Conservation (phyloP, 306 rosid species). For the Castanea sativa region DNA sequence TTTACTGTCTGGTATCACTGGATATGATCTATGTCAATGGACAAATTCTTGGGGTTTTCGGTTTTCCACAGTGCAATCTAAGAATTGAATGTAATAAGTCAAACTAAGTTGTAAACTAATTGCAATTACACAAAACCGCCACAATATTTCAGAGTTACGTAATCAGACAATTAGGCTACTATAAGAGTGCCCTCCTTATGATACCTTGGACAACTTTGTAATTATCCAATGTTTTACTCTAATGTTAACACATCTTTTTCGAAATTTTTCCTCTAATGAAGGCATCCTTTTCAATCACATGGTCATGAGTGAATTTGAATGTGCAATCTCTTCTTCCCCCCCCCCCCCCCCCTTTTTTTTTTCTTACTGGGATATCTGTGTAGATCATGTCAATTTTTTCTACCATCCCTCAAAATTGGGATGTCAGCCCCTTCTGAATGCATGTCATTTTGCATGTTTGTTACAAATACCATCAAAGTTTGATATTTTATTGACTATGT, state of each 20-base stretch:
- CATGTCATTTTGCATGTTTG: not conserved
- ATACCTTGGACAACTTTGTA: not conserved
- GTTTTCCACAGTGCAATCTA: not conserved
- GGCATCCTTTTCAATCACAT: not conserved
- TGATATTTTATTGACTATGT: not conserved
- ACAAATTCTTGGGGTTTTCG: not conserved
- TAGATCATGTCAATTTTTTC: not conserved
- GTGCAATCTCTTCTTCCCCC: too few species aligned
- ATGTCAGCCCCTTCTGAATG: not conserved
- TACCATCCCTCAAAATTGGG: not conserved
- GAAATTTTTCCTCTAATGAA: not conserved
- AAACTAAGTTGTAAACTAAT: not conserved
- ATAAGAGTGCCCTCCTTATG: too few species aligned
- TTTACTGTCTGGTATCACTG: not conserved
- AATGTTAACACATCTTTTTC: not conserved
- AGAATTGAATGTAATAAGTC: not conserved
- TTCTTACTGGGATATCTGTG: not conserved
- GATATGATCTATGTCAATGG: not conserved
- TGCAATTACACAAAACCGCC: too few species aligned
- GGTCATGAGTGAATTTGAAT: not conserved
- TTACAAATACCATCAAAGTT: not conserved
- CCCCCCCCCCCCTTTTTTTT: not conserved
- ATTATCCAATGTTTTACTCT: not conserved
- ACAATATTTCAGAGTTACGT: too few species aligned
- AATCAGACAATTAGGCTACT: too few species aligned